phyloP scores from a whole-genome alignment of 495 filamentous ascomycete genomes.

The Penicillium egyptiacum region DNA sequence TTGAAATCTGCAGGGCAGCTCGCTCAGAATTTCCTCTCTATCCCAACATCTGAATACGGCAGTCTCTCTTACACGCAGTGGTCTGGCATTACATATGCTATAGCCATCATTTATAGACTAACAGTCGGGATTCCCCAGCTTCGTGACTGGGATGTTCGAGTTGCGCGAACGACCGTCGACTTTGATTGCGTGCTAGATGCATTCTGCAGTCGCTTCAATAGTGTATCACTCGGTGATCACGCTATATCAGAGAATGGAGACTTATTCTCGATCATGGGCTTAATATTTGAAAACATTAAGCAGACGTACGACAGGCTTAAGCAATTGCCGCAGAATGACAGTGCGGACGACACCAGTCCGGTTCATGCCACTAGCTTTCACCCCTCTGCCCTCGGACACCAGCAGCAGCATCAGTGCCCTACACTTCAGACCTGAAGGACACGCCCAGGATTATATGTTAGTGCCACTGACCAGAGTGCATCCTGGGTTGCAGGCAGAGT shows the following conservation, averaged over 20 bases:
- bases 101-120: not conserved
- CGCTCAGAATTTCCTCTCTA: not conserved
- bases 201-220: not conserved
- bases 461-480: too few species aligned
- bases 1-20: not conserved
- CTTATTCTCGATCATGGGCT: not conserved
- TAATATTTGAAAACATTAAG: not conserved
- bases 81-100: not conserved
- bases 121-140: slow-evolving; percentile 1
- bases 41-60: not conserved
- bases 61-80: not conserved
- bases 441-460: too few species aligned
- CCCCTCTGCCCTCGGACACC: not conserved
- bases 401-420: not conserved
- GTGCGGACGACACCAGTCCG: not conserved
- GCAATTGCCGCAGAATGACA: slow-evolving; percentile 2
- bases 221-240: not conserved
- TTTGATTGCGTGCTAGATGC: not conserved
- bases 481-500: too few species aligned
- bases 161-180: slow-evolving; percentile 2
- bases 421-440: not conserved
- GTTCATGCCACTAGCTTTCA: not conserved
- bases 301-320: not conserved
- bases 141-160: slow-evolving; percentile 1
- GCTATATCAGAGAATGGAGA: not conserved